Conservation (phyloP, 176 grass and related monocot genomes). For the Bromus sterilis region DNA sequence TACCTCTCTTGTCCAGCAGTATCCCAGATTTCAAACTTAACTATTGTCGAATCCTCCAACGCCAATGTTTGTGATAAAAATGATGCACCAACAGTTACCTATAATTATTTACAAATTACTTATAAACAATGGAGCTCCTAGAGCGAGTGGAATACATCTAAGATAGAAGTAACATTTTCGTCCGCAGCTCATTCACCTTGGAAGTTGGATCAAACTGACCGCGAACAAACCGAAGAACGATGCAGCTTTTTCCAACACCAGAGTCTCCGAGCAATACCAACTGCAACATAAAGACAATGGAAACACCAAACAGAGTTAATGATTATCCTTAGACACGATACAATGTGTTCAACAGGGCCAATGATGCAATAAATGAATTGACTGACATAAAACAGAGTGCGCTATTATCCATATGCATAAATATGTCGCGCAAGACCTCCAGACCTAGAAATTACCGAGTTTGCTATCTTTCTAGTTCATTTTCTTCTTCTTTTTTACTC, state of each 20-base stretch:
- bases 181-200: constrained; percentile 39
- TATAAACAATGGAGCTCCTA: constrained; percentile 12
- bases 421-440: neutral
- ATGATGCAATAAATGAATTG: neutral
- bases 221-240: constrained; percentile 96
- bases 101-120: constrained; percentile 22
- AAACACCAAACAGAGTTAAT: neutral
- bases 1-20: constrained; percentile 97
- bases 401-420: neutral
- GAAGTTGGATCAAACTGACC: constrained; percentile 94
- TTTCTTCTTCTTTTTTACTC: neutral
- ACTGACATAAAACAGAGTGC: neutral
- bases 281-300: constrained; percentile 24
- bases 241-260: constrained; percentile 95
- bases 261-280: constrained; percentile 92
- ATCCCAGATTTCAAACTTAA: constrained; percentile 99
- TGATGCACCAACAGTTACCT: constrained; percentile 92
- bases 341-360: neutral
- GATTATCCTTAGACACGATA: neutral
- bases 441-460: neutral
- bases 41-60: constrained; percentile 71
- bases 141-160: neutral
- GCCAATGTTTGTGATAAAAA: constrained; percentile 97
- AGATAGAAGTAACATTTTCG: constrained; percentile 5
- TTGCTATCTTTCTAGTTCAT: neutral